Percentiles rank a stretch among this genome's conserved stretches.
Conservation (phyloP, 257 asterid genomes). For the Voacanga thouarsii region DNA sequence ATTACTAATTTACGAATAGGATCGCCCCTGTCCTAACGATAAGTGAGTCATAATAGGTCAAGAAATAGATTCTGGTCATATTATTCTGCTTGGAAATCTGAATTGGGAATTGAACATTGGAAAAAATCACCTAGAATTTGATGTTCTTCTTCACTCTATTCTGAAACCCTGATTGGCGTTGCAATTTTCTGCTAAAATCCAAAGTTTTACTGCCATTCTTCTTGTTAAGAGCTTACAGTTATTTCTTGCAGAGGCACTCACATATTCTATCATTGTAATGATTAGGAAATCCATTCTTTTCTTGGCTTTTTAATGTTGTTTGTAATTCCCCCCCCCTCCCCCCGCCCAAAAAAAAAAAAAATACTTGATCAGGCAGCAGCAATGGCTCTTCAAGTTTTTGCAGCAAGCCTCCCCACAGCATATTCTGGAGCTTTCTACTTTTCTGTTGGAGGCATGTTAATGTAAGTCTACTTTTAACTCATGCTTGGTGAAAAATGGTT, state of each 20-base stretch:
- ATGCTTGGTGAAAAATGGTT: neutral
- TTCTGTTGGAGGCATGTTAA: constrained; percentile 73
- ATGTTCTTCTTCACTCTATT: neutral
- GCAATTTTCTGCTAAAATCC: neutral
- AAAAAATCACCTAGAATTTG: neutral
- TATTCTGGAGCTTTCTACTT: constrained; percentile 44
- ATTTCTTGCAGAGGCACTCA: neutral
- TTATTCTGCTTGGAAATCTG: neutral
- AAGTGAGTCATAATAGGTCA: neutral
- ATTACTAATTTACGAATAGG: neutral
- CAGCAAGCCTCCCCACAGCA: constrained; percentile 46
- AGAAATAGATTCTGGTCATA: neutral
- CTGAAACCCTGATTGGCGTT: neutral
- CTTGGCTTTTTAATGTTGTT: neutral
- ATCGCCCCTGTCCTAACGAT: neutral
- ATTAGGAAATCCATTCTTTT: neutral
- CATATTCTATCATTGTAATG: neutral
- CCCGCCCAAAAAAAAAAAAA: no score
- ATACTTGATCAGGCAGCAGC: constrained; percentile 58
- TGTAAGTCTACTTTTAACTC: constrained; percentile 49
- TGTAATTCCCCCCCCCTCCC: no score
- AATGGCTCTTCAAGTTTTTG: constrained; percentile 74
- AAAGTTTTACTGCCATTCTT: neutral
- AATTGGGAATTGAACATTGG: neutral
- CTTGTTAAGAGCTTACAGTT: neutral